Evolutionary conservation across 2,329 filamentous ascomycete genomes (phyloP).

Genomic region (Westerdykella ornata): DNA sequence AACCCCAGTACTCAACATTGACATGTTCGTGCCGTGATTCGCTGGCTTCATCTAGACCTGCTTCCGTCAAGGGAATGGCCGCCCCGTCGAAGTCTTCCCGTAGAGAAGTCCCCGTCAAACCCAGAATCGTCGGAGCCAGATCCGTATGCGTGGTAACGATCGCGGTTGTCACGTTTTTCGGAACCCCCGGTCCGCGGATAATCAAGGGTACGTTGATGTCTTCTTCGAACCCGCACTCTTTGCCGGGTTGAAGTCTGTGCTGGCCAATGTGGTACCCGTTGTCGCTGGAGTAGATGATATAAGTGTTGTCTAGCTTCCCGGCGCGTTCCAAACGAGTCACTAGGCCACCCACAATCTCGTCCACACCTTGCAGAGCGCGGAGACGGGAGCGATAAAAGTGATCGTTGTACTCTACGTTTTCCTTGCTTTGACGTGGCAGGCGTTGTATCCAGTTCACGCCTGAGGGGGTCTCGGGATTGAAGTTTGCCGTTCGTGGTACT

Average conservation of each 20-base stretch:
- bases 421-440: conserved; percentile 41
- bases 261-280: conserved; percentile 39
- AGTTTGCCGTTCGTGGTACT: conserved; percentile 56
- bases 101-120: conserved; percentile 21
- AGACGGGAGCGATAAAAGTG: conserved; percentile 47
- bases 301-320: conserved; percentile 44
- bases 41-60: conserved; percentile 6
- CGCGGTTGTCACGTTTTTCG: conserved; percentile 20
- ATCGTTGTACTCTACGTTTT: conserved; percentile 47
- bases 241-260: conserved; percentile 38
- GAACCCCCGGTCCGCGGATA: conserved; percentile 35
- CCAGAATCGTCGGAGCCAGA: conserved; percentile 36
- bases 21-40: conserved; percentile 30
- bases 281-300: conserved; percentile 37
- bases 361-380: conserved; percentile 47
- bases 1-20: conserved; percentile 26
- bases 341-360: conserved; percentile 48
- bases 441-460: conserved; percentile 44
- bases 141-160: conserved; percentile 38
- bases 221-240: conserved; percentile 36
- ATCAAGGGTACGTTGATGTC: conserved; percentile 39
- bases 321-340: conserved; percentile 39
- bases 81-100: conserved; percentile 32
- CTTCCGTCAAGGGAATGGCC: conserved; percentile 26
- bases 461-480: conserved; percentile 54